A percentile compares a stretch with the other conserved stretches of the same genome.
Evolutionary conservation across 495 filamentous ascomycete genomes (phyloP).

Genomic region (Daldinia childiae): DNA sequence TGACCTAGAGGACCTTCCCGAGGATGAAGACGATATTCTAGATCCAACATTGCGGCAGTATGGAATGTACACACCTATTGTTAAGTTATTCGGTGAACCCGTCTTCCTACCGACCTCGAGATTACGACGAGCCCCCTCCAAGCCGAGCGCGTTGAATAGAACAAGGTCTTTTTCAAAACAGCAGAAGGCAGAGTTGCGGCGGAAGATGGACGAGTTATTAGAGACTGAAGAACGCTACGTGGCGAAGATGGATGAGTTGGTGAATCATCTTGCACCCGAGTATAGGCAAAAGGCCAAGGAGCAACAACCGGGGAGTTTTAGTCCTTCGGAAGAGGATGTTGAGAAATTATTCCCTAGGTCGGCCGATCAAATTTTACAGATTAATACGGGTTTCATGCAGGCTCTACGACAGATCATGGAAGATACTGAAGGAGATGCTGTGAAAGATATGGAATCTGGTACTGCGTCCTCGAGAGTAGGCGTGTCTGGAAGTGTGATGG

Average conservation of each 20-base stretch:
- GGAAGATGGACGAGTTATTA: conserved; percentile 90
- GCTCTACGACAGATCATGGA: conserved; percentile 80
- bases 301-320: conserved; percentile 67
- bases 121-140: conserved; percentile 85
- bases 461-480: conserved; percentile 51
- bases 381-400: conserved; percentile 80
- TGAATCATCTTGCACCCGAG: conserved; percentile 77
- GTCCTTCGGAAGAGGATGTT: conserved; percentile 75
- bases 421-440: conserved; percentile 82
- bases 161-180: conserved; percentile 77
- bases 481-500: conserved; percentile 56
- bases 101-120: conserved; percentile 89
- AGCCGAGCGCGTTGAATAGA: conserved; percentile 77
- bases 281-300: conserved; percentile 73
- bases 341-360: conserved; percentile 82
- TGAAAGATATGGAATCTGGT: conserved; percentile 67
- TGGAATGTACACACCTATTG: conserved; percentile 74
- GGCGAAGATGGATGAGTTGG: conserved; percentile 80
- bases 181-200: conserved; percentile 83
- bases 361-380: conserved; percentile 76
- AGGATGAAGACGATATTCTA: conserved; percentile 68
- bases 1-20: conserved; percentile 62
- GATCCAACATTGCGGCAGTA: conserved; percentile 72
- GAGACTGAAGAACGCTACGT: conserved; percentile 97
- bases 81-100: conserved; percentile 80